Evolutionary conservation across 805 yeast species (phyloP).

Genomic region (Kuraishia hungarica): DNA sequence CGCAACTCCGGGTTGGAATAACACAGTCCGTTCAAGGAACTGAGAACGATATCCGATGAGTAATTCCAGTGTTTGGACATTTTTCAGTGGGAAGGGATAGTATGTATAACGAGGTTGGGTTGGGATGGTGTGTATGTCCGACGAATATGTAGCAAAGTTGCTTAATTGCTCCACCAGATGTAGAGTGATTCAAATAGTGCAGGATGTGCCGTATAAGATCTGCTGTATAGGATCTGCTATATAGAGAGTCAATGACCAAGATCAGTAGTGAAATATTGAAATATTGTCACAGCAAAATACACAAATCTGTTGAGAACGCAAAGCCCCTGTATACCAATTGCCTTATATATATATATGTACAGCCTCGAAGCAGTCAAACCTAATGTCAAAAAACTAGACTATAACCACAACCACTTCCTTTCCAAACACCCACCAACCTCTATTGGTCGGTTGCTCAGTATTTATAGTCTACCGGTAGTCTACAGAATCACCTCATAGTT

Average conservation of each 20-base stretch:
- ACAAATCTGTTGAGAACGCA: not conserved
- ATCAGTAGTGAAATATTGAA: no score
- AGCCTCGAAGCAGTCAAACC: not conserved
- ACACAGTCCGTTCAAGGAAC: constrained; percentile 44
- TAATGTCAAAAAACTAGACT: not conserved
- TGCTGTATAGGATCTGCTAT: no score
- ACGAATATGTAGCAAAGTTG: no score
- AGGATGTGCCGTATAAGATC: no score
- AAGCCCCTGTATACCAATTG: not conserved
- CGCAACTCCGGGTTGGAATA: constrained; percentile 45
- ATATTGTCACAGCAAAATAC: no score
- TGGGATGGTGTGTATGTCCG: not conserved
- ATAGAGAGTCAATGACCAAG: no score
- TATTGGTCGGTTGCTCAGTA: not conserved
- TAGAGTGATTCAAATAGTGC: no score
- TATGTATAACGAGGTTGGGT: not conserved
- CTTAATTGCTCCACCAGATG: no score
- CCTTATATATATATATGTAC: not conserved
- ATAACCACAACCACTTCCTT: not conserved
- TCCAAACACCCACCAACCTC: not conserved
- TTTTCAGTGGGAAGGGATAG: not conserved
- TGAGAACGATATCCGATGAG: constrained; percentile 33
- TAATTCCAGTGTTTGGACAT: constrained; percentile 40
- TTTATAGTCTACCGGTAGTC: not conserved
- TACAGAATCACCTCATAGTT: not conserved